phyloP scores from a whole-genome alignment of 495 filamentous ascomycete species.

The Trichocladium antarcticum region DNA sequence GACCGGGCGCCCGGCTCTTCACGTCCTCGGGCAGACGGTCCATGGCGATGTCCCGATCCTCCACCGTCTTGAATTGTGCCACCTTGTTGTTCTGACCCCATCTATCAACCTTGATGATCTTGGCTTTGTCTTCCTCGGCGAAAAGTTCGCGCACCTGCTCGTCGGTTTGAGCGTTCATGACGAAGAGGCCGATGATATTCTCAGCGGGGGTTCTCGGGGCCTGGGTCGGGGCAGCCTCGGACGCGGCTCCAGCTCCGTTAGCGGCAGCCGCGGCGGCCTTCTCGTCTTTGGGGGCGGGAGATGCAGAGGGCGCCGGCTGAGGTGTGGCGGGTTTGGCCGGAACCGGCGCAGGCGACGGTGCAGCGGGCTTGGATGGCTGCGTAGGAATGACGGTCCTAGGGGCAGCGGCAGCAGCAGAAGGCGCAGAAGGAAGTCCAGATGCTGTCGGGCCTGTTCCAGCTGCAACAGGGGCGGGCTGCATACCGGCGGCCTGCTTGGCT shows the following conservation, averaged over 20 bases:
- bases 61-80: constrained; percentile 62
- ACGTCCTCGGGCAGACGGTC: constrained; percentile 59
- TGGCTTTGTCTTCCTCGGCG: constrained; percentile 64
- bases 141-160: constrained; percentile 72
- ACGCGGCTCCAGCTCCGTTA: constrained; percentile 42
- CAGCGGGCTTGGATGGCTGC: constrained; percentile 30
- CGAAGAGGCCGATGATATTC: constrained; percentile 64
- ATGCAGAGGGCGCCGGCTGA: constrained; percentile 26
- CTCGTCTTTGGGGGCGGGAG: constrained; percentile 39
- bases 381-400: constrained; percentile 22
- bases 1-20: constrained; percentile 47
- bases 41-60: constrained; percentile 68
- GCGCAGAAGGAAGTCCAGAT: constrained; percentile 28
- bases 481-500: constrained; percentile 40
- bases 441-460: constrained; percentile 23
- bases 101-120: constrained; percentile 68
- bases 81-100: constrained; percentile 67
- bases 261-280: constrained; percentile 33
- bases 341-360: constrained; percentile 30
- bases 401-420: constrained; percentile 22
- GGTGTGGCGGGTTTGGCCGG: constrained; percentile 46
- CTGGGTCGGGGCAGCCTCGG: constrained; percentile 36
- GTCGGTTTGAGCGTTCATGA: constrained; percentile 64
- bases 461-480: constrained; percentile 26
- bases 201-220: constrained; percentile 34